Evolutionary conservation across 2,329 filamentous ascomycete genomes (phyloP).

Genomic region (Fusarium dimerum): DNA sequence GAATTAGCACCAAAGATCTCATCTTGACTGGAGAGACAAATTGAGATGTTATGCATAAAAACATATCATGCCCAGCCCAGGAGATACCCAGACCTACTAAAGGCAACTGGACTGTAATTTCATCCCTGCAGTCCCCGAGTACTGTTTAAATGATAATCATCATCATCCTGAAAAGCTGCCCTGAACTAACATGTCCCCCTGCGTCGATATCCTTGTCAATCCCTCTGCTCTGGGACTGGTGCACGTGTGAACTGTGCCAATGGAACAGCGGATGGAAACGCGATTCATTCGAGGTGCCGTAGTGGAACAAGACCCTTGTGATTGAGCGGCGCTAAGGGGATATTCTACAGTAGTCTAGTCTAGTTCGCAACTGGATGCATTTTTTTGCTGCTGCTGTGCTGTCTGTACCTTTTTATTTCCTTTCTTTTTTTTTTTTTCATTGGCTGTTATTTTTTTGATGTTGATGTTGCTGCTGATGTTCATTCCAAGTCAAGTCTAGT

Average conservation of each 20-base stretch:
- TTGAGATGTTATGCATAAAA: too few relatives aligned
- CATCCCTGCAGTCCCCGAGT: too few relatives aligned
- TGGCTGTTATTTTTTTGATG: too few relatives aligned
- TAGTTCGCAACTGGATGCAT: background rate
- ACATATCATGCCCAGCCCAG: too few relatives aligned
- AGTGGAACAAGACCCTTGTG: background rate
- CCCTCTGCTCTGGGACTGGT: conserved; percentile 9
- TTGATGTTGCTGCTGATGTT: too few relatives aligned
- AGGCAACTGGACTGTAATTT: too few relatives aligned
- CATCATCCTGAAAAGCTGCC: conserved; percentile 4
- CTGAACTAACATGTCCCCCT: conserved; percentile 23
- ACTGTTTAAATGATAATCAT: background rate
- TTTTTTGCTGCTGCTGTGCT: conserved; percentile 11
- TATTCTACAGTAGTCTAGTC: too few relatives aligned
- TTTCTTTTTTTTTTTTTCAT: too few relatives aligned
- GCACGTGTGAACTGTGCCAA: conserved; percentile 3
- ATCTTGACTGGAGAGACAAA: too few relatives aligned
- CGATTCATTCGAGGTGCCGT: background rate
- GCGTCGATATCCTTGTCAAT: conserved; percentile 25
- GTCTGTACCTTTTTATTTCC: conserved; percentile 6
- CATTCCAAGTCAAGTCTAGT: too few relatives aligned
- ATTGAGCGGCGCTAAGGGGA: conserved; percentile 10
- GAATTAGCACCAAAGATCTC: too few relatives aligned
- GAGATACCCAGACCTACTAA: too few relatives aligned
- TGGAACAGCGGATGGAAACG: conserved; percentile 10